These are phyloP conservation scores for Cordyceps pruinosa DNA, from an alignment of 2,329 filamentous ascomycete species.

Conservation along the genomic window DNA sequence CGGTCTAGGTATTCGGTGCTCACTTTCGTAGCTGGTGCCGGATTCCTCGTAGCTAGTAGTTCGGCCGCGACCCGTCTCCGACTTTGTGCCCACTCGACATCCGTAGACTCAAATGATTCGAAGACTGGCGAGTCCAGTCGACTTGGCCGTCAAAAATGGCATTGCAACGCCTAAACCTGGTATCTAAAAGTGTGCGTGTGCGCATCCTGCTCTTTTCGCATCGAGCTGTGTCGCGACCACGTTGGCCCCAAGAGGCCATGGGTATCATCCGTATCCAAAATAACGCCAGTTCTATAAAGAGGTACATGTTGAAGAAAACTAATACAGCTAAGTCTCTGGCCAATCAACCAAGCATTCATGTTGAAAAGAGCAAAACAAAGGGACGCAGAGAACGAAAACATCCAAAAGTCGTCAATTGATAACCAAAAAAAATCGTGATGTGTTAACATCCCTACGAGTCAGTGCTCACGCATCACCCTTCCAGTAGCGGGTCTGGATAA, in stretches of 20 bases:
- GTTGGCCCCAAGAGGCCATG: too few species aligned
- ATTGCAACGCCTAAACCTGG: constrained; percentile 9
- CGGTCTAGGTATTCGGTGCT: too few species aligned
- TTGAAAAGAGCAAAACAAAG: neutral
- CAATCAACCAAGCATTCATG: neutral
- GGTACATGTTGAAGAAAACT: constrained; percentile 13
- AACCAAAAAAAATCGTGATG: neutral
- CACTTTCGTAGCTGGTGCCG: too few species aligned
- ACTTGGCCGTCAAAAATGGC: neutral
- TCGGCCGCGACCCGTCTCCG: too few species aligned
- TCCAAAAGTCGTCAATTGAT: constrained; percentile 6
- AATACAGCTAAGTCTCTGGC: constrained; percentile 5
- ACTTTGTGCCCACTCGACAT: neutral
- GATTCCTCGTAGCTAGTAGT: too few species aligned
- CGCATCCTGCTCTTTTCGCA: neutral
- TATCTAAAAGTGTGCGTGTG: constrained; percentile 1
- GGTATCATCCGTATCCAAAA: neutral
- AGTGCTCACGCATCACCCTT: constrained; percentile 28
- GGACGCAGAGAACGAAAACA: neutral
- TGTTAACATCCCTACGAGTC: neutral
- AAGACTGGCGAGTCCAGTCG: neutral
- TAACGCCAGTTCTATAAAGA: constrained; percentile 8
- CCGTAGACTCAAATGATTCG: neutral
- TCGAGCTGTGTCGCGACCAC: neutral
- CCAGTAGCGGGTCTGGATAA: constrained; percentile 73